Evolutionary conservation across 2,329 filamentous ascomycete genomes (phyloP).

Genomic region (Corniculantispora saksenae): DNA sequence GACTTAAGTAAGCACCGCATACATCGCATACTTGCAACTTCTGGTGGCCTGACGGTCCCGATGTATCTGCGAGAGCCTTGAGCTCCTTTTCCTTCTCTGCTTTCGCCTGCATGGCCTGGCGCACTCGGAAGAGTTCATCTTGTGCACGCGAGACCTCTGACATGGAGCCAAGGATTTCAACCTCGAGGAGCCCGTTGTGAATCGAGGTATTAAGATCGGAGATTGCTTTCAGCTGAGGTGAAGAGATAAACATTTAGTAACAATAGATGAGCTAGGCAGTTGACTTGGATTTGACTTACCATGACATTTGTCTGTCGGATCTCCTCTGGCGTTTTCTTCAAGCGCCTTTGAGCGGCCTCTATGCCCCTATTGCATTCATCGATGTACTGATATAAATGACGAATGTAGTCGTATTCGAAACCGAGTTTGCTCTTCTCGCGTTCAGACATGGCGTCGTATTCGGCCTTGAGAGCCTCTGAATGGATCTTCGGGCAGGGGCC

Average conservation of each 20-base stretch:
- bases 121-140: conserved; percentile 84
- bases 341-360: conserved; percentile 80
- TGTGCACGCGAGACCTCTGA: conserved; percentile 79
- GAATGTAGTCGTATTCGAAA: conserved; percentile 96
- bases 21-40: conserved; percentile 99
- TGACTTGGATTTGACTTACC: conserved; percentile 38
- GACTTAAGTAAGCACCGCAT: conserved; percentile 88
- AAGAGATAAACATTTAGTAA: background rate
- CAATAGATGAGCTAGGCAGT: background rate
- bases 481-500: conserved; percentile 88
- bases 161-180: conserved; percentile 80
- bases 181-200: conserved; percentile 79
- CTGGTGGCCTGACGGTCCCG: conserved; percentile 90
- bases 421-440: conserved; percentile 75
- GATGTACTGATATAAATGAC: conserved; percentile 94
- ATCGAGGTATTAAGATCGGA: conserved; percentile 77
- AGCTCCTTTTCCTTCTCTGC: conserved; percentile 83
- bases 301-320: conserved; percentile 91
- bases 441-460: conserved; percentile 76
- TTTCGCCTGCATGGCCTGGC: conserved; percentile 78
- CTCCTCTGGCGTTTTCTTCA: conserved; percentile 98
- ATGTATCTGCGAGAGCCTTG: conserved; percentile 87
- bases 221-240: conserved; percentile 70
- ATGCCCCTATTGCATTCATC: conserved; percentile 95
- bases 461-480: conserved; percentile 81